phyloP scores from a whole-genome alignment of 2,329 filamentous ascomycete genomes.

The Calonectria multiphialidica region DNA sequence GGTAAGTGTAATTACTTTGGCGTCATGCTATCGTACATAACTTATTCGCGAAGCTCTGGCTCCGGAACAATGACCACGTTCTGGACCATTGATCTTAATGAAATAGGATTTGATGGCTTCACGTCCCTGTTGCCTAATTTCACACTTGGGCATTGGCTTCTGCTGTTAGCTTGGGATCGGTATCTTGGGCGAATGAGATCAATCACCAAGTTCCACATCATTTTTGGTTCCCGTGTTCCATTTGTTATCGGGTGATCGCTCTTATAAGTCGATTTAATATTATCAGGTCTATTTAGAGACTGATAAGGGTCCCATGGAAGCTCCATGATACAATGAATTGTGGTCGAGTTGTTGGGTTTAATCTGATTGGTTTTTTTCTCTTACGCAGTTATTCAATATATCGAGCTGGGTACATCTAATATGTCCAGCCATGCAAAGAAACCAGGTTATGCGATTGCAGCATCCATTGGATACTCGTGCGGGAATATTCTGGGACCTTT shows the following conservation, averaged over 20 bases:
- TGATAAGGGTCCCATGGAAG: conserved; percentile 41
- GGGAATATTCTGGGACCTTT: conserved; percentile 50
- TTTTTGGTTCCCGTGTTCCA: conserved; percentile 41
- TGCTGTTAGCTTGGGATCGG: conserved; percentile 45
- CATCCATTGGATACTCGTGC: conserved; percentile 49
- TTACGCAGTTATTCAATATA: conserved; percentile 45
- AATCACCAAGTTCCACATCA: conserved; percentile 43
- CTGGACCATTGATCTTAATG: conserved; percentile 47
- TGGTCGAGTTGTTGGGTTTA: conserved; percentile 45
- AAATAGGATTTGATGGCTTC: conserved; percentile 49
- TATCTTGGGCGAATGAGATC: conserved; percentile 41
- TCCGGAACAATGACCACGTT: conserved; percentile 46
- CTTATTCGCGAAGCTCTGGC: conserved; percentile 29
- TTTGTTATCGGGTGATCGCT: conserved; percentile 46
- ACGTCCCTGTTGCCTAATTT: conserved; percentile 48
- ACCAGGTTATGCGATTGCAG: conserved; percentile 43
- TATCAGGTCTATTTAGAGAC: no score
- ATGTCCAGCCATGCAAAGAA: conserved; percentile 50
- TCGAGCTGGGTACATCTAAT: conserved; percentile 48
- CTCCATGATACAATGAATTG: conserved; percentile 33
- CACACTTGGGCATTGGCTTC: conserved; percentile 48
- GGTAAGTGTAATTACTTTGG: conserved; percentile 15
- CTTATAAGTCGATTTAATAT: conserved; percentile 33
- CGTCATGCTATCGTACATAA: neutral
- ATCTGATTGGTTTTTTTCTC: conserved; percentile 48